Evolutionary conservation across 768 basidiomycete species (phyloP), one percentile per base, ranked within the genome.

Genomic region (Leccinum arenicola): DNA sequence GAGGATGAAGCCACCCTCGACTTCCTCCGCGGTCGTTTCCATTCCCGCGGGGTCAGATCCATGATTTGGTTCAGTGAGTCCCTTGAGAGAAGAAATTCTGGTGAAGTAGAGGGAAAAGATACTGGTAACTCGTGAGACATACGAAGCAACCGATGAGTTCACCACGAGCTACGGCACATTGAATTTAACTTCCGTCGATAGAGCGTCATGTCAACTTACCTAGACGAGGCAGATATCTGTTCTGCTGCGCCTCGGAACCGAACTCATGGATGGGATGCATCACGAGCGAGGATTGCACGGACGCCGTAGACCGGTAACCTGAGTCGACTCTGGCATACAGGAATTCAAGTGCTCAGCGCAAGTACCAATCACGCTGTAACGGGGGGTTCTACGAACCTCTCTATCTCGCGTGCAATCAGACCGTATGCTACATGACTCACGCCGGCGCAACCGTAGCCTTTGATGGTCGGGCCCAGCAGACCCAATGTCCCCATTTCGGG

Each of bases 31-130:
- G 27, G 82, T 87, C 1, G 96, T 97, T 68, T 95, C 92, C 96
- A 98, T 98, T n/a, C 88, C 86, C n/a, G 87, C 88, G 15, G 95
- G 95, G 67, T 98, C 96, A 2, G 95, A 98, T 23, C 96, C 96
- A 69, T 97, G 94, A 65, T 98, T 94, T 0, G 96, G 93, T 75
- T 98, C 96, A 0, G 96, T 98, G 47, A 98, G 77, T 29, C 95
- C 95, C 95, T 96, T 59, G 47, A 57, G 31, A 57, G 38, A 56
- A 52, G n/a, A 54, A 55, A 19, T 4, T 12, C 47, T 60, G 25
- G 29, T 48, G 36, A 50, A 19, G 14, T 19, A 61, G 25, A 40
- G 19, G 19, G 43, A 43, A 58, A 25, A 17, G 15, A n/a, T 19
- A 15, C 25, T n/a, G 15, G 19, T 11, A 47, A 49, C 31, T 5